Conservation (phyloP, 371 early-diverging fungal genomes). For the Mortierella sp. region DNA sequence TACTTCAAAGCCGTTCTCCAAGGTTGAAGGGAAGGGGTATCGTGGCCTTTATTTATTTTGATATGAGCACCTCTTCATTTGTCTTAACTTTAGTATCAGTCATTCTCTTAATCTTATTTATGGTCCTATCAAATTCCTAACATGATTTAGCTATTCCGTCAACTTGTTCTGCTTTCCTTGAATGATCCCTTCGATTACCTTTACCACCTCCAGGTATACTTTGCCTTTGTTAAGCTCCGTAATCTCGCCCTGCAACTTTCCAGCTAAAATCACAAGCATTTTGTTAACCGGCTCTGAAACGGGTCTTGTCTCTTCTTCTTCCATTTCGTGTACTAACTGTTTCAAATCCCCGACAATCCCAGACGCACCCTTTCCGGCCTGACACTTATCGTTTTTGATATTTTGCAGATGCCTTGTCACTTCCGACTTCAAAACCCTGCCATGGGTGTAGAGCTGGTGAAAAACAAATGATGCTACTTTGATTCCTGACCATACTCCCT, state of each 20-base stretch:
- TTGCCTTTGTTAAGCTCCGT: too few relatives aligned
- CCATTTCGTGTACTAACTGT: conserved; percentile 11
- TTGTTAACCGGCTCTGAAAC: conserved; percentile 9
- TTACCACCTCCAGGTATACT: too few relatives aligned
- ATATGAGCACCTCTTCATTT: too few relatives aligned
- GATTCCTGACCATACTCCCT: neutral
- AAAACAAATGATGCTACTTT: conserved; percentile 14
- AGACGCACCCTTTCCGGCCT: neutral
- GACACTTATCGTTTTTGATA: neutral
- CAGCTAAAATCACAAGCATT: conserved; percentile 1
- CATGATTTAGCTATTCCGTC: too few relatives aligned
- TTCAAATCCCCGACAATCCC: conserved; percentile 8
- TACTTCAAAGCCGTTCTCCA: too few relatives aligned
- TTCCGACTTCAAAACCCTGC: conserved; percentile 7
- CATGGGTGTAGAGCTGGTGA: conserved; percentile 4
- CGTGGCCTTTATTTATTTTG: too few relatives aligned
- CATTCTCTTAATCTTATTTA: too few relatives aligned
- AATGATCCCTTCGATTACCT: too few relatives aligned
- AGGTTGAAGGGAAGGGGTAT: too few relatives aligned
- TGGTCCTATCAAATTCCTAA: too few relatives aligned
- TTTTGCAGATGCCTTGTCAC: neutral
- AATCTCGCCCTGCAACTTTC: neutral
- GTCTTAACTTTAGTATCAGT: too few relatives aligned
- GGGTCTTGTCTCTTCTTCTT: conserved; percentile 14
- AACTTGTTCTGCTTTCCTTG: too few relatives aligned